Percentiles rank a stretch among this genome's conserved stretches.
Conservation (phyloP, 2,329 filamentous ascomycete genomes). For the Blastomyces parvus region DNA sequence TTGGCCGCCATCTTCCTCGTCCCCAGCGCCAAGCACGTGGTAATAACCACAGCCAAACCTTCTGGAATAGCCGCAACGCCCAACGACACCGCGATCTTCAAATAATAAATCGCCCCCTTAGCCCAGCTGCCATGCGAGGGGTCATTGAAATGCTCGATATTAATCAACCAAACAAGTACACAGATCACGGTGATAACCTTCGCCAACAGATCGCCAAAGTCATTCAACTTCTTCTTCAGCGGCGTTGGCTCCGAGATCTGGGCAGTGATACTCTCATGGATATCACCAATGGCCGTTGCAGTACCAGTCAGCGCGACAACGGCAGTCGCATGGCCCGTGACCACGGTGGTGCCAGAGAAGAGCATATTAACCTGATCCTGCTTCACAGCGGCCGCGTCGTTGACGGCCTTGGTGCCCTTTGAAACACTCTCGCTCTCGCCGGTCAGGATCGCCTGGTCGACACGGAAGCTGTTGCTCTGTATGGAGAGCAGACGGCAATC, state of each 20-base stretch:
- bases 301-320: slow-evolving; percentile 83
- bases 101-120: slow-evolving; percentile 97
- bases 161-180: slow-evolving; percentile 94
- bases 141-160: slow-evolving; percentile 94
- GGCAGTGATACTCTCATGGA: slow-evolving; percentile 95
- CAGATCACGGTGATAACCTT: slow-evolving; percentile 99
- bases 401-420: slow-evolving; percentile 63
- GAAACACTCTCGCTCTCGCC: slow-evolving; percentile 95
- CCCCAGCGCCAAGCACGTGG: slow-evolving; percentile 91
- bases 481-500: slow-evolving; percentile 85
- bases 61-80: slow-evolving; percentile 97
- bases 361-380: slow-evolving; percentile 97
- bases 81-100: slow-evolving; percentile 97
- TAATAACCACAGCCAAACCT: slow-evolving; percentile 94
- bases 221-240: slow-evolving; percentile 96
- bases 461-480: slow-evolving; percentile 92
- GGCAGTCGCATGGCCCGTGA: slow-evolving; percentile 84
- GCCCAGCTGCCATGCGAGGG: slow-evolving; percentile 86
- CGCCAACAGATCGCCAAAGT: slow-evolving; percentile 90
- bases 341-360: slow-evolving; percentile 95
- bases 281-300: slow-evolving; percentile 92
- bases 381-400: slow-evolving; percentile 78
- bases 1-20: slow-evolving; percentile 98
- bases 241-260: slow-evolving; percentile 97
- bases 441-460: slow-evolving; percentile 94